Evolutionary conservation across 805 yeast species (phyloP).

Genomic region (Wickerhamomyces hampshirensis): DNA sequence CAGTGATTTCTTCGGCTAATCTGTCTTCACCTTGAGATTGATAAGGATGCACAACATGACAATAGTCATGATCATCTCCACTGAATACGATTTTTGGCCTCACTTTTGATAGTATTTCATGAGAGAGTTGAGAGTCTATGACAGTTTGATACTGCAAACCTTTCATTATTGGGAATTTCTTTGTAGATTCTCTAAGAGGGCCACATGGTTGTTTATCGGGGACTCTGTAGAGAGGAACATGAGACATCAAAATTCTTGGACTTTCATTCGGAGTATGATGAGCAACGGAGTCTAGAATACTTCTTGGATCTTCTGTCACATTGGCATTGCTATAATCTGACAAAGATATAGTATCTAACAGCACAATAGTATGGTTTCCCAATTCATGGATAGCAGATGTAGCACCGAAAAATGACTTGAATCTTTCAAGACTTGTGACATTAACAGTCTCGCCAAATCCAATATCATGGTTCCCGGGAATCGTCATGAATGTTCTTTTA

Average conservation of each 20-base stretch:
- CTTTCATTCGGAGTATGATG: slow-evolving; percentile 21
- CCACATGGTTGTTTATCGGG: slow-evolving; percentile 68
- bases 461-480: slow-evolving; percentile 95
- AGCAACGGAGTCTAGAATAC: slow-evolving; percentile 43
- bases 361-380: slow-evolving; percentile 66
- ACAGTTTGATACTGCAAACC: slow-evolving; percentile 92
- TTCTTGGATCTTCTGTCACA: slow-evolving; percentile 42
- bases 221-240: slow-evolving; percentile 82
- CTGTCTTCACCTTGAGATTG: slow-evolving; percentile 20
- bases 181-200: slow-evolving; percentile 61
- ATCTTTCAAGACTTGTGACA: slow-evolving; percentile 53
- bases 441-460: slow-evolving; percentile 81
- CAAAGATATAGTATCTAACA: slow-evolving; percentile 80
- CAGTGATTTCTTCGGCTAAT: slow-evolving; percentile 69
- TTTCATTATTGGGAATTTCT: slow-evolving; percentile 58
- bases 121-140: slow-evolving; percentile 56
- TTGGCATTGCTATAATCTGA: slow-evolving; percentile 49
- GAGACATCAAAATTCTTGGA: slow-evolving; percentile 73
- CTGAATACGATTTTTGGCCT: slow-evolving; percentile 71
- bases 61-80: slow-evolving; percentile 97
- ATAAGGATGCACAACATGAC: slow-evolving; percentile 61
- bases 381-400: slow-evolving; percentile 48
- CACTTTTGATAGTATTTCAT: slow-evolving; percentile 50
- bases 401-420: slow-evolving; percentile 69
- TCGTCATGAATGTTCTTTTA: slow-evolving; percentile 37